Evolutionary conservation across 805 yeast genomes (phyloP).

Genomic region (Pichia eremophila): DNA sequence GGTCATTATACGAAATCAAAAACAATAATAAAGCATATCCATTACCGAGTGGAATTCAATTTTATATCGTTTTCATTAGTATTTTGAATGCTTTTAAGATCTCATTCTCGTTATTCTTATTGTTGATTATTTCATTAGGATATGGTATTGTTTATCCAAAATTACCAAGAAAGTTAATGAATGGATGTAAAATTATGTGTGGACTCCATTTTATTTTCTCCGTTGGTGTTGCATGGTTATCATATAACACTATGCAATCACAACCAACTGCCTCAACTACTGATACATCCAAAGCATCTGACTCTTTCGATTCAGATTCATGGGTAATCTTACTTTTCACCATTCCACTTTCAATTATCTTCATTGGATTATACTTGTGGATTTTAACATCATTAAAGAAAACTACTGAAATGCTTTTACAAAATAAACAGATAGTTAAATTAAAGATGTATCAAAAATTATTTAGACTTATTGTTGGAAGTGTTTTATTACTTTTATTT

Average conservation of each 20-base stretch:
- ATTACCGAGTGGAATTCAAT: conserved; percentile 40
- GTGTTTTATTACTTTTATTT: conserved; percentile 58
- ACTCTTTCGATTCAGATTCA: conserved; percentile 40
- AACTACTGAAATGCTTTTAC: conserved; percentile 64
- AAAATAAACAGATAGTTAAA: conserved; percentile 88
- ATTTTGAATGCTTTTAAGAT: conserved; percentile 71
- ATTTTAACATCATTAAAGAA: conserved; percentile 63
- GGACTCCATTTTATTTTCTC: conserved; percentile 47
- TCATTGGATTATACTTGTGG: conserved; percentile 65
- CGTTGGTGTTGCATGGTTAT: conserved; percentile 41
- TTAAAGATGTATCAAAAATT: conserved; percentile 76
- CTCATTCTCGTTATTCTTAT: conserved; percentile 79
- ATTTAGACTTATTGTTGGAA: conserved; percentile 62
- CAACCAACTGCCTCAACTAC: conserved; percentile 26
- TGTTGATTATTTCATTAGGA: conserved; percentile 80
- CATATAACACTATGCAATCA: conserved; percentile 27
- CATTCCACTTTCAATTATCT: conserved; percentile 62
- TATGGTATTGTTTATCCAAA: conserved; percentile 91
- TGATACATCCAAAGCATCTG: conserved; percentile 33
- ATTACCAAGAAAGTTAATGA: conserved; percentile 66
- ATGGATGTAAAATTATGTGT: conserved; percentile 54
- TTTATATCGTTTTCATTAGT: conserved; percentile 71
- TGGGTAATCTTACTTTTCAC: conserved; percentile 43
- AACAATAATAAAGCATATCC: conserved; percentile 41
- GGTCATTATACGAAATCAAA: conserved; percentile 84